Evolutionary conservation across 2,329 filamentous ascomycete genomes (phyloP), one percentile per base, ranked within the genome.

Genomic region (Fusarium proliferatum): DNA sequence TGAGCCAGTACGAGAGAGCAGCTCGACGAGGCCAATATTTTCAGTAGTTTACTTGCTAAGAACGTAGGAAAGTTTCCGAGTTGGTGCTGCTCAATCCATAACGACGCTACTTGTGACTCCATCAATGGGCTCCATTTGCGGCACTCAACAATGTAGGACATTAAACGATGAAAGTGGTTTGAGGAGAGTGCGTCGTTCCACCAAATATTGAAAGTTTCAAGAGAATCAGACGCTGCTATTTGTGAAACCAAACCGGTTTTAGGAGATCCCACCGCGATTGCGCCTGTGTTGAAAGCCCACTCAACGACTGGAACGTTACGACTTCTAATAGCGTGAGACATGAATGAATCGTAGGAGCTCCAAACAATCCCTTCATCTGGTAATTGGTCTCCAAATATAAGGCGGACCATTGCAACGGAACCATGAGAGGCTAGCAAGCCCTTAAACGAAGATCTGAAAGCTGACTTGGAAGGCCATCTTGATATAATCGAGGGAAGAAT

Each of bases 401-500:
- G 53, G 5, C 16, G n/a, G 1, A 12, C n/a, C 53, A 43, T 43
- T 12, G 26, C 16, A 5, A 26, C 53, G 6, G 53, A 57, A 21
- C 28, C 53, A 30, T 21, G 3, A 1, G 53, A 42, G 5, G 3
- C 21, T n/a, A 57, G 2, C 1, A 48, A n/a, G 1, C 3, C 9
- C 4, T 0, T 13, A 2, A 48, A 11, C 2, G 26, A 16, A 30
- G 19, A 16, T 16, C 0, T 0, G 19, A n/a, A 11, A 1, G 0
- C 19, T 8, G 9, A 2, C 0, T 9, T 0, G 3, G 4, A n/a
- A 16, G 13, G 6, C 45, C 19, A 48, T 11, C 26, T 9, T 48
- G 26, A 2, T 16, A 11, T 8, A 4, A 28, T 3, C 3, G 13
- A 30, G 4, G 39, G 28, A 19, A 57, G 39, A 34, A 57, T 43